Conservation (phyloP, 2,329 filamentous ascomycete species). For the Hymenoscyphus infarciens region DNA sequence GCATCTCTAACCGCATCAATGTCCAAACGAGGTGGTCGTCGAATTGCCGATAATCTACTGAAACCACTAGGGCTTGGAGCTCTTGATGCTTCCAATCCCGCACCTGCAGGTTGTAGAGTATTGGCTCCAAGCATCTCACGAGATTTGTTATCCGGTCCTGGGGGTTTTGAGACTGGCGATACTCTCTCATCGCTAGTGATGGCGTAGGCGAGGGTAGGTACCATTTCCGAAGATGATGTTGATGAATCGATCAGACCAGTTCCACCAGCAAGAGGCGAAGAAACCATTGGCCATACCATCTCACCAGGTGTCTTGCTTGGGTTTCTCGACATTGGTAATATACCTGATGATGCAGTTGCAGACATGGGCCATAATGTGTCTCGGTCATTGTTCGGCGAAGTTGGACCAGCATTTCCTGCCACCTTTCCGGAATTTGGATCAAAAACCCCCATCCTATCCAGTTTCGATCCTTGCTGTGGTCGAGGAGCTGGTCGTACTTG, state of each 20-base stretch:
- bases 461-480: slow-evolving; percentile 39
- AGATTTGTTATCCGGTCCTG: slow-evolving; percentile 36
- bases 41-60: slow-evolving; percentile 52
- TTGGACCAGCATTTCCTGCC: slow-evolving; percentile 7
- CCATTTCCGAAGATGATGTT: slow-evolving; percentile 27
- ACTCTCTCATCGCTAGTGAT: slow-evolving; percentile 18
- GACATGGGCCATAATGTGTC: slow-evolving; percentile 18
- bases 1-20: slow-evolving; percentile 78
- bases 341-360: not conserved
- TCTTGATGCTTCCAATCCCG: slow-evolving; percentile 11
- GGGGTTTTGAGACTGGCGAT: slow-evolving; percentile 7
- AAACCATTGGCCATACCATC: slow-evolving; percentile 28
- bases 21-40: slow-evolving; percentile 70
- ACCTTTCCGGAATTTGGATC: slow-evolving; percentile 5
- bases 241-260: slow-evolving; percentile 32
- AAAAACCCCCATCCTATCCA: slow-evolving; percentile 34
- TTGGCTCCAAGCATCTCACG: slow-evolving; percentile 48
- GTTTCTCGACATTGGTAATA: not conserved
- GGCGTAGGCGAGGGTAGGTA: slow-evolving; percentile 23
- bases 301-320: not conserved
- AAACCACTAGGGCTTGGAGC: slow-evolving; percentile 26
- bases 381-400: slow-evolving; percentile 9
- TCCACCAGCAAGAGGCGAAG: slow-evolving; percentile 29
- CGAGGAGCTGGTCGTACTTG: slow-evolving; percentile 24
- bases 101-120: slow-evolving; percentile 20